Evolutionary conservation across 106 monocot genomes (phyloP).

Genomic region (Hemerocallis citrina): DNA sequence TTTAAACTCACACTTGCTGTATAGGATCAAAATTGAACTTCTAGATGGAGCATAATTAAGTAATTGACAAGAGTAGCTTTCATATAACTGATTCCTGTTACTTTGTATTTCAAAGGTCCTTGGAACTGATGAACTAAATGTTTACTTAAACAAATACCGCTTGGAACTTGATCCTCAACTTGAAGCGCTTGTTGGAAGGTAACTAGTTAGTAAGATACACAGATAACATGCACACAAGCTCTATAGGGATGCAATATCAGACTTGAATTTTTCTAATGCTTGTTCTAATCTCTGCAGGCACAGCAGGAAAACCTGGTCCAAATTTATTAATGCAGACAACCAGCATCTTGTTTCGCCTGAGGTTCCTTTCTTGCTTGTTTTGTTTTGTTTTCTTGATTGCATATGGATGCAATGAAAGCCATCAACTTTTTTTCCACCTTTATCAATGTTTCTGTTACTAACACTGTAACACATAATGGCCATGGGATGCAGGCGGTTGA

Average conservation of each 20-base stretch:
- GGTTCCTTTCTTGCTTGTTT: constrained; percentile 24
- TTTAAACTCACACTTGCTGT: too few species aligned
- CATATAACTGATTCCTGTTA: too few species aligned
- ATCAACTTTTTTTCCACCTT: too few species aligned
- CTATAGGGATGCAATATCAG: neutral
- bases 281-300: constrained; percentile 41
- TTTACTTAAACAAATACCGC: constrained; percentile 68
- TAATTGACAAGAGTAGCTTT: too few species aligned
- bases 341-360: constrained; percentile 88
- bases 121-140: constrained; percentile 75
- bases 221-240: neutral
- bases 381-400: too few species aligned
- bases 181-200: constrained; percentile 81
- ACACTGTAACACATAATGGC: too few species aligned
- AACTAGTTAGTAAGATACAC: neutral
- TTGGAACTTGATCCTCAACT: constrained; percentile 81
- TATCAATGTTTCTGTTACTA: too few species aligned
- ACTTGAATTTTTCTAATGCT: neutral
- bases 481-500: too few species aligned
- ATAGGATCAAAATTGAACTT: too few species aligned
- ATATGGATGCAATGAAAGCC: too few species aligned
- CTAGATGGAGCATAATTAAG: too few species aligned
- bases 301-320: constrained; percentile 88
- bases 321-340: constrained; percentile 82
- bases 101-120: constrained; percentile 57